These are phyloP conservation scores for Candida oleophila DNA, from an alignment of 805 yeast species.

Conservation along the genomic window DNA sequence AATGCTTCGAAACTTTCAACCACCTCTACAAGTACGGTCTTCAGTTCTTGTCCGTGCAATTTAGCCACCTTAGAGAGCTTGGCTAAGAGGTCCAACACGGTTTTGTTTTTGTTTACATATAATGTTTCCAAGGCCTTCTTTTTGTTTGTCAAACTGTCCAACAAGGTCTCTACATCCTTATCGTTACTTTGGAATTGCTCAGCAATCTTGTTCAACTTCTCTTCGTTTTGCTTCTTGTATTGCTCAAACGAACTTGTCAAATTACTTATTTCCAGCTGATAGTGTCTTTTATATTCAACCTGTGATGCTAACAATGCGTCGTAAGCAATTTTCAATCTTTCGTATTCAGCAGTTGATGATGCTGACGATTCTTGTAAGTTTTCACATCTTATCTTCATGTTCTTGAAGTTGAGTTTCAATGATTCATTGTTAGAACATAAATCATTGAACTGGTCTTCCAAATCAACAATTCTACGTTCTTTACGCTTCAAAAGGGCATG, in stretches of 20 bases:
- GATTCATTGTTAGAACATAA: constrained; percentile 48
- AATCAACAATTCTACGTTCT: constrained; percentile 63
- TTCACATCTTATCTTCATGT: constrained; percentile 48
- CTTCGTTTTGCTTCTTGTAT: constrained; percentile 36
- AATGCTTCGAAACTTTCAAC: constrained; percentile 43
- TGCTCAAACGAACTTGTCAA: constrained; percentile 36
- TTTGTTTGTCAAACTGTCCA: constrained; percentile 48
- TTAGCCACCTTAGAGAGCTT: constrained; percentile 44
- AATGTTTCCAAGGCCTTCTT: constrained; percentile 49
- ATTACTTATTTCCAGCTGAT: constrained; percentile 40
- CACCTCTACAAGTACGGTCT: constrained; percentile 44
- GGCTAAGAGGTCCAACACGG: constrained; percentile 42
- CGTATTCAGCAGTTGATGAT: constrained; percentile 49
- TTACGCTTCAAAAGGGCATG: constrained; percentile 67
- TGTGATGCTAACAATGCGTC: constrained; percentile 55
- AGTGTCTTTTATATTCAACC: constrained; percentile 49
- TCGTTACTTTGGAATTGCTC: constrained; percentile 43
- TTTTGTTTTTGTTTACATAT: constrained; percentile 46
- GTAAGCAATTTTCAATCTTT: constrained; percentile 56
- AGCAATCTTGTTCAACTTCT: constrained; percentile 34
- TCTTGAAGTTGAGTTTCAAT: constrained; percentile 47
- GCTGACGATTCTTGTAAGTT: constrained; percentile 48
- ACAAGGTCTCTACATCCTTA: constrained; percentile 47
- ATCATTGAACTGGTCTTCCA: constrained; percentile 58
- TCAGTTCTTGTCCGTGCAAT: constrained; percentile 49